These are phyloP conservation scores for Lipomyces spencermartinsiae DNA, from an alignment of 805 yeast species.

Conservation along the genomic window DNA sequence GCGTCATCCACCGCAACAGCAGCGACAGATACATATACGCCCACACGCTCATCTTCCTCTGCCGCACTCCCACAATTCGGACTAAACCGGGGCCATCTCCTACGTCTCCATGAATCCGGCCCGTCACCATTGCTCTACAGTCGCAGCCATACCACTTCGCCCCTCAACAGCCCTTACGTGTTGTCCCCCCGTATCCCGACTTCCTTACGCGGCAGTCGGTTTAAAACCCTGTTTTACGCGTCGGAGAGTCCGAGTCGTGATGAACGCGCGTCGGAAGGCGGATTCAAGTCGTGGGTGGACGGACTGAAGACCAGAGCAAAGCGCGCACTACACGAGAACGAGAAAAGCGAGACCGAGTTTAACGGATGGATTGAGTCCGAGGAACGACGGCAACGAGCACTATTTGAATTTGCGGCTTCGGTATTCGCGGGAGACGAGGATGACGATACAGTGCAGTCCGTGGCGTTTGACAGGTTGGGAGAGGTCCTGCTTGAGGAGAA, in stretches of 20 bases:
- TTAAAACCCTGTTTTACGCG: conserved; percentile 8
- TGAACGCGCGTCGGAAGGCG: neutral
- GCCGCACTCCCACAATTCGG: conserved; percentile 13
- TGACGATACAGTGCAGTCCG: conserved; percentile 22
- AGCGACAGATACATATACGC: conserved; percentile 15
- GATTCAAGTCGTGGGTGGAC: conserved; percentile 24
- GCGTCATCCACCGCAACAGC: neutral
- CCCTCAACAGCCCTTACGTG: conserved; percentile 25
- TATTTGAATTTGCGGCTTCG: conserved; percentile 26
- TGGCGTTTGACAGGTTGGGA: conserved; percentile 29
- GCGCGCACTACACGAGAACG: conserved; percentile 30
- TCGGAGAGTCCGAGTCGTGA: conserved; percentile 10
- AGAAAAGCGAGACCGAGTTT: conserved; percentile 26
- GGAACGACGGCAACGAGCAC: conserved; percentile 21
- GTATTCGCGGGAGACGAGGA: conserved; percentile 23
- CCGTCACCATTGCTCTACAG: conserved; percentile 31
- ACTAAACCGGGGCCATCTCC: conserved; percentile 31
- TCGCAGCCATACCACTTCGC: conserved; percentile 24
- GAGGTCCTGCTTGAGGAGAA: conserved; percentile 23
- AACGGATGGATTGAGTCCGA: conserved; percentile 25
- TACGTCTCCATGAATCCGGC: conserved; percentile 15
- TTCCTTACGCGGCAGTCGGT: conserved; percentile 9
- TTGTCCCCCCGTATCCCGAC: conserved; percentile 22
- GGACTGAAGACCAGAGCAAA: conserved; percentile 22
- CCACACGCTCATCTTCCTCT: conserved; percentile 13